A percentile compares a stretch with the other conserved stretches of the same genome.
phyloP scores from a whole-genome alignment of 768 basidiomycete species.

The Agrocybe chaxingu region DNA sequence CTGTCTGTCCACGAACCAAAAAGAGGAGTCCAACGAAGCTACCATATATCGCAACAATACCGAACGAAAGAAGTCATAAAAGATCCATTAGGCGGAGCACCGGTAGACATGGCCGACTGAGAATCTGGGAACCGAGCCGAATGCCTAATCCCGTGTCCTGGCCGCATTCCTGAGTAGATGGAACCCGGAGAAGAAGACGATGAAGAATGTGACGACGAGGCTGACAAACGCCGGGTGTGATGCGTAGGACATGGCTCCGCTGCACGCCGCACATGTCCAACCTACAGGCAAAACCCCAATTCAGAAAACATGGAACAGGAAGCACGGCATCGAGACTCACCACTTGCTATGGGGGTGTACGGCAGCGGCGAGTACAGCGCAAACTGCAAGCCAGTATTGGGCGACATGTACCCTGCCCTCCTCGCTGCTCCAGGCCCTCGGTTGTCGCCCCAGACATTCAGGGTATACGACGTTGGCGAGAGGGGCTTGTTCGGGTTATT shows the following conservation, averaged over 20 bases:
- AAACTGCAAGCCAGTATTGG: slow-evolving; percentile 72
- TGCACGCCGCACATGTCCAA: slow-evolving; percentile 55
- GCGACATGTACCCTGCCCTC: slow-evolving; percentile 60
- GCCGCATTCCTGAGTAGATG: slow-evolving; percentile 40
- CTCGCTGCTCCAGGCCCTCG: slow-evolving; percentile 63
- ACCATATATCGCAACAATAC: too few relatives aligned
- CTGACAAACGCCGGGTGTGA: slow-evolving; percentile 56
- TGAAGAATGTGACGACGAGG: slow-evolving; percentile 51
- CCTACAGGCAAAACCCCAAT: slow-evolving; percentile 28
- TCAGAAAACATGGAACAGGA: neutral
- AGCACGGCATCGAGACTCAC: slow-evolving; percentile 14
- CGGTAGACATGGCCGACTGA: too few relatives aligned
- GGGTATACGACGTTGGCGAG: slow-evolving; percentile 71
- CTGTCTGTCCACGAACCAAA: too few relatives aligned
- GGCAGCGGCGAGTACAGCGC: slow-evolving; percentile 78
- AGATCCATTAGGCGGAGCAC: too few relatives aligned
- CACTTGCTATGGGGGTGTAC: slow-evolving; percentile 58
- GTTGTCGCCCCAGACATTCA: slow-evolving; percentile 74
- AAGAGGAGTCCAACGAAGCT: too few relatives aligned
- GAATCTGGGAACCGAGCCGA: too few relatives aligned
- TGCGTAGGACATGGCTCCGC: slow-evolving; percentile 32
- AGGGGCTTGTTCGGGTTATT: slow-evolving; percentile 60
- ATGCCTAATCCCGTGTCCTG: neutral
- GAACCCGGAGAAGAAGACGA: slow-evolving; percentile 68
- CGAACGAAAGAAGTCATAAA: too few relatives aligned